phyloP scores from a whole-genome alignment of 176 grass and related monocot genomes.

The Alopecurus myosuroides region DNA sequence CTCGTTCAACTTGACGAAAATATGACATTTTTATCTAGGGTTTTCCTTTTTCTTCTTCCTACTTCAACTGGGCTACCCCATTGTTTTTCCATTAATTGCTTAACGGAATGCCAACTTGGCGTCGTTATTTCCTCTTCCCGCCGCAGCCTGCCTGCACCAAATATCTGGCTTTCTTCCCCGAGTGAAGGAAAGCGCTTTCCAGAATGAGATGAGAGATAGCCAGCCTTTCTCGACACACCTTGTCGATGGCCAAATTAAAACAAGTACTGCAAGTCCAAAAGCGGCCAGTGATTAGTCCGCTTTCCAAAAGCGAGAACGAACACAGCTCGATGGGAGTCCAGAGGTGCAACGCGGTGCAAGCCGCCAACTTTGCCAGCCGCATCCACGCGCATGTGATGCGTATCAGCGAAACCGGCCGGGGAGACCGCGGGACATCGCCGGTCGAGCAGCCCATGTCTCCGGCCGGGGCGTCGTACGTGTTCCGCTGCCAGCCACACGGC shows the following conservation, averaged over 20 bases:
- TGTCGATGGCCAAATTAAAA: neutral
- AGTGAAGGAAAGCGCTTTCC: neutral
- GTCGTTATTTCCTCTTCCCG: neutral
- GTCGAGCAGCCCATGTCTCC: neutral
- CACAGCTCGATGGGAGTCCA: neutral
- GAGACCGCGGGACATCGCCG: neutral
- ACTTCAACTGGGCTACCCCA: too few relatives aligned
- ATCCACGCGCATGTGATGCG: constrained; percentile 1
- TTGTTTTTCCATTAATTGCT: too few relatives aligned
- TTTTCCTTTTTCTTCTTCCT: too few relatives aligned
- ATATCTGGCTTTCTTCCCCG: neutral
- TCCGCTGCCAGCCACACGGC: neutral
- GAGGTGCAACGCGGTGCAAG: neutral
- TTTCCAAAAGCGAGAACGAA: neutral
- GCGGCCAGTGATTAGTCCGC: neutral
- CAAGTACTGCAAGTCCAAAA: neutral
- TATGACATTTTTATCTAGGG: too few relatives aligned
- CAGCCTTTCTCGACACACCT: neutral
- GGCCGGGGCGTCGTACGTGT: neutral
- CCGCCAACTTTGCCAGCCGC: neutral
- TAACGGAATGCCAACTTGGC: too few relatives aligned
- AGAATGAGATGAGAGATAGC: neutral
- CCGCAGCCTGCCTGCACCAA: neutral
- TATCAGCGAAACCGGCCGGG: neutral
- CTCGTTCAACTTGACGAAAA: too few relatives aligned